A percentile compares a stretch with the other conserved stretches of the same genome.
Conservation (phyloP, 1,284 basidiomycete species). For the Takashimella koratensis region DNA sequence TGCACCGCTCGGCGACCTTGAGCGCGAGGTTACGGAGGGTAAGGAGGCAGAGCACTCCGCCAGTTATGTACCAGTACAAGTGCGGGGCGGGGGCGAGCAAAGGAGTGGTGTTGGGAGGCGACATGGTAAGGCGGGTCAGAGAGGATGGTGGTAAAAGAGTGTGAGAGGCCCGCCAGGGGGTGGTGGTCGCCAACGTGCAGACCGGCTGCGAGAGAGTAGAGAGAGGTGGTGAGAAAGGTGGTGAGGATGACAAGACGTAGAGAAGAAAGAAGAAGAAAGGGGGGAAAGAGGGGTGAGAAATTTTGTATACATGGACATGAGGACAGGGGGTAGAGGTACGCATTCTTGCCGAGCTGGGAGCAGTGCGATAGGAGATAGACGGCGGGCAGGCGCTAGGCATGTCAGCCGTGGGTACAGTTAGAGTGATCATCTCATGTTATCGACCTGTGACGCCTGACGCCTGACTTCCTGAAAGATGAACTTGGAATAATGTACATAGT, state of each 20-base stretch:
- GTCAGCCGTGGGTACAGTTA: too few relatives aligned
- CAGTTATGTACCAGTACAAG: background rate
- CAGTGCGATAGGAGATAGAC: too few relatives aligned
- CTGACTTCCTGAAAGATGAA: too few relatives aligned
- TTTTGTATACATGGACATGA: too few relatives aligned
- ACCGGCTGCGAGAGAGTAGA: background rate
- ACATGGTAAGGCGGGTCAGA: background rate
- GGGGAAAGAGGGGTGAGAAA: background rate
- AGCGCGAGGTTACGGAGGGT: background rate
- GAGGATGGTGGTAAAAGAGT: background rate
- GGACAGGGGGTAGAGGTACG: too few relatives aligned
- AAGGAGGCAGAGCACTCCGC: background rate
- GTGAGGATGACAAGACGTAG: background rate
- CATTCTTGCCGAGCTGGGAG: too few relatives aligned
- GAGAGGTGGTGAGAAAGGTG: background rate
- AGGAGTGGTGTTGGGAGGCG: background rate
- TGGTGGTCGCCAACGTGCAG: background rate
- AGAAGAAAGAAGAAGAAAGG: background rate
- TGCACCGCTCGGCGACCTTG: too few relatives aligned
- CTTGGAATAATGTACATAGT: too few relatives aligned
- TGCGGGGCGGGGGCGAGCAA: background rate
- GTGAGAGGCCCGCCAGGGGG: background rate
- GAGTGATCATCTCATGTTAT: too few relatives aligned
- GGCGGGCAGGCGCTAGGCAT: too few relatives aligned
- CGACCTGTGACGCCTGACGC: too few relatives aligned